phyloP scores from a whole-genome alignment of 2,329 filamentous ascomycete genomes.

The Neofusicoccum sp. region DNA sequence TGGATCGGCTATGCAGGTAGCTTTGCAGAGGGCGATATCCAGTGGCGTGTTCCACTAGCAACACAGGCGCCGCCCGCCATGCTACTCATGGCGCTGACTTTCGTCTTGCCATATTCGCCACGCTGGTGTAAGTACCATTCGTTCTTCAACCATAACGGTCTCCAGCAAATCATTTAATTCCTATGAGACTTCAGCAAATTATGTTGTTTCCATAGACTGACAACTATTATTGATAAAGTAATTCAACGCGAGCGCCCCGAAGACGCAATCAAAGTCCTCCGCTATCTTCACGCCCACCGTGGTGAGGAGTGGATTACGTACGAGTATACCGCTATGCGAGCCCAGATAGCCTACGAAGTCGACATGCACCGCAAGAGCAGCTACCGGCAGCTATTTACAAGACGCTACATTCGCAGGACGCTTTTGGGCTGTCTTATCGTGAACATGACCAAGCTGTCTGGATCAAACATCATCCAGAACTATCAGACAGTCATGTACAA shows the following conservation, averaged over 20 bases:
- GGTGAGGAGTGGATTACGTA: constrained; percentile 25
- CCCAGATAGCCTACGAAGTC: constrained; percentile 31
- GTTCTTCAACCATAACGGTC: too few relatives aligned
- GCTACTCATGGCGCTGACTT: constrained; percentile 19
- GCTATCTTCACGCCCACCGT: constrained; percentile 25
- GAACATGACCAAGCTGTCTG: constrained; percentile 35
- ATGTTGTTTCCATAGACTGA: background rate
- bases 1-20: constrained; percentile 43
- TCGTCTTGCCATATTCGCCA: constrained; percentile 23
- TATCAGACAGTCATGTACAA: constrained; percentile 40
- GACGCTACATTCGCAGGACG: constrained; percentile 31
- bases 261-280: constrained; percentile 29
- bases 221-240: background rate
- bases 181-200: too few relatives aligned
- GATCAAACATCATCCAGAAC: constrained; percentile 39
- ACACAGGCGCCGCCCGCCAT: constrained; percentile 30
- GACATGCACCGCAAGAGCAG: constrained; percentile 21
- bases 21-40: constrained; percentile 29
- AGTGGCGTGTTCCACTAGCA: constrained; percentile 38
- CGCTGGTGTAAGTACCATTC: constrained; percentile 15
- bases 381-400: constrained; percentile 25
- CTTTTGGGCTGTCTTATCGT: constrained; percentile 35
- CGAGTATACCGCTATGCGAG: constrained; percentile 30
- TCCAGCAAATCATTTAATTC: too few relatives aligned
- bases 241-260: constrained; percentile 26